These are phyloP conservation scores for Borovskyia barvae DNA, from an alignment of 208 protist genomes.

Conservation along the genomic window DNA sequence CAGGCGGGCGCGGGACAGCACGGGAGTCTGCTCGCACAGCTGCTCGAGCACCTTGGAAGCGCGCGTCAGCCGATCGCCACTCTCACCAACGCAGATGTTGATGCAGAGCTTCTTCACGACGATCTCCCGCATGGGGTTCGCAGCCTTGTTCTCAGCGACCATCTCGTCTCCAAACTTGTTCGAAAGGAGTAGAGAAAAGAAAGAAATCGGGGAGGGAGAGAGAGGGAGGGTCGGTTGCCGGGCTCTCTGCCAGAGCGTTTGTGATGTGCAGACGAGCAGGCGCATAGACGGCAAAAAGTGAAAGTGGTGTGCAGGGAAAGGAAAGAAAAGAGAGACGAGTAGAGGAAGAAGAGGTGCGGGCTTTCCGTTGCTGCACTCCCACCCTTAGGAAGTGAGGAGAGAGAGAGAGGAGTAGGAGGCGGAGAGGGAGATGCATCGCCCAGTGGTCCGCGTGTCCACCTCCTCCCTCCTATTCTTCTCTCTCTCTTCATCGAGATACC, in stretches of 20 bases:
- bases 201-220: not conserved
- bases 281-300: constrained; percentile 10
- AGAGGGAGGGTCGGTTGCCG: too few species aligned
- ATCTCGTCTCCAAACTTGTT: constrained; percentile 13
- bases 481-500: not conserved
- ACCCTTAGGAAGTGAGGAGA: not conserved
- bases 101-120: constrained; percentile 98
- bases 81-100: constrained; percentile 99
- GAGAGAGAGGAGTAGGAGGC: not conserved
- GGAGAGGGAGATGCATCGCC: too few species aligned
- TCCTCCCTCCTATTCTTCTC: not conserved
- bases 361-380: too few species aligned
- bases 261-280: not conserved
- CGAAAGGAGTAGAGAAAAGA: constrained; percentile 2
- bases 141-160: constrained; percentile 64
- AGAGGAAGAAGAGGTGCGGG: not conserved
- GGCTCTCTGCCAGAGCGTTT: too few species aligned
- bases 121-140: constrained; percentile 96
- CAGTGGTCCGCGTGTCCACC: too few species aligned
- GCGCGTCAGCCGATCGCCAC: constrained; percentile 98
- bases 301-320: constrained; percentile 1
- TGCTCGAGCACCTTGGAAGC: constrained; percentile 99
- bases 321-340: constrained; percentile 5
- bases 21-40: constrained; percentile 98
- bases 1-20: constrained; percentile 96